Base-by-base conservation (phyloP, 129 eudicot species). In the Logfia minima region DNA sequence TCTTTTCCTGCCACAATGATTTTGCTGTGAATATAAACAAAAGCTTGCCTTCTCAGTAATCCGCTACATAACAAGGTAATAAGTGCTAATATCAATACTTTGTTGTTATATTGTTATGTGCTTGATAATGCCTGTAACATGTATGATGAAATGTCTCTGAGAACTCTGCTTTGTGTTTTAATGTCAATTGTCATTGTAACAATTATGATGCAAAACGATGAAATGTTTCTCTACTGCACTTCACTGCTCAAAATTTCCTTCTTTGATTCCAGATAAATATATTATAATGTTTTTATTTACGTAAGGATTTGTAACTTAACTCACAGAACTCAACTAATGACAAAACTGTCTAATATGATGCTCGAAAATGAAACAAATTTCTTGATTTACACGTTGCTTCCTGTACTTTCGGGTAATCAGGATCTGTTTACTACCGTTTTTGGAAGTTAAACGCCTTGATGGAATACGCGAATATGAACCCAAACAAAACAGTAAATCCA, bases 401-500 rank as follows among this genome's bases (percentile, higher is more conserved):
- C 70, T 26, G 48, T 72, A 72, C 83, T 73, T 35, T 34, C 0
- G 45, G 66, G 78, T 64, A 60, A n/a, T 51, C 43, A 43, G 31
- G 62, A 32, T 43, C 31, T 4, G 51, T 34, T 65, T 17, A 77
- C 80, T 83, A 92, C 77, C 98, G 85, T 83, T 83, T 90, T 83
- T 92, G 98, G 89, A 92, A 92, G 87, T 92, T 92, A 75, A 90
- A 88, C 9, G 88, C 80, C 84, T 83, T 92, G 75, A 92, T 88
- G 51, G 98, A 88, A 79, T 78, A 90, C 5, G 96, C 98, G 68
- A 90, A 92, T 73, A 86, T 88, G 85, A 90, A 86, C 61, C 90
- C 93, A 60, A 92, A 92, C 6, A 90, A 76, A 56, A 87, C 86
- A 68, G 84, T 77, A 32, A 86, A 66, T 31, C 93, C 98, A 10